Conservation (phyloP, 2,329 filamentous ascomycete species). For the Sporothrix brunneoviolacea region DNA sequence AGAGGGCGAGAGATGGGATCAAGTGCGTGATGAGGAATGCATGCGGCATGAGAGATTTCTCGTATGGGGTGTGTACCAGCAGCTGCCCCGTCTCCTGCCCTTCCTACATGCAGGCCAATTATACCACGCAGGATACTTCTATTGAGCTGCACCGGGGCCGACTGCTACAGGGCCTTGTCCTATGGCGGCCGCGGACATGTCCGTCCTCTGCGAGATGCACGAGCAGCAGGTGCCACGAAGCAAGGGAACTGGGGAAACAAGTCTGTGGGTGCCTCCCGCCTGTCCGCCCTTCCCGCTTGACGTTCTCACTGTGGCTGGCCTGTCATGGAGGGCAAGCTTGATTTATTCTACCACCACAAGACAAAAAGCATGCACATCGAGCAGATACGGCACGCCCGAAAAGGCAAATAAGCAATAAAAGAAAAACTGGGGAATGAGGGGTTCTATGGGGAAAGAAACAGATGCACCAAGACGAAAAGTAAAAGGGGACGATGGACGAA, state of each 20-base stretch:
- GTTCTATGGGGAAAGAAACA: conserved; percentile 1
- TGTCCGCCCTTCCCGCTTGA: no score
- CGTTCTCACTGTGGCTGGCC: no score
- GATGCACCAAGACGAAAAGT: not conserved
- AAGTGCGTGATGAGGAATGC: conserved; percentile 1
- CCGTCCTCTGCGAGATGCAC: not conserved
- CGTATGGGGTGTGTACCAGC: not conserved
- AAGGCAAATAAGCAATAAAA: not conserved
- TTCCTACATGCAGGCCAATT: not conserved
- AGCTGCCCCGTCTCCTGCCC: not conserved
- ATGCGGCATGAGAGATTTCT: conserved; percentile 1
- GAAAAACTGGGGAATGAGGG: conserved; percentile 12
- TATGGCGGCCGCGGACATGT: not conserved
- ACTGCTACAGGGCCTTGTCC: not conserved
- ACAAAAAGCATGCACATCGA: no score
- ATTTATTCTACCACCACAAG: no score
- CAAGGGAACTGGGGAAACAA: no score
- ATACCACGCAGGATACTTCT: not conserved
- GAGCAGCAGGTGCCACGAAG: no score
- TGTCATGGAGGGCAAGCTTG: no score
- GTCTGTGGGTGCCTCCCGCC: no score
- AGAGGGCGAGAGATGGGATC: not conserved
- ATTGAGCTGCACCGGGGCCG: no score
- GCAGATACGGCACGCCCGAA: not conserved
- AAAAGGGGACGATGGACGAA: not conserved